Percentiles rank a stretch among this genome's conserved stretches.
phyloP scores from a whole-genome alignment of 2,329 filamentous ascomycete genomes.

The Aspergillus fumigatus region DNA sequence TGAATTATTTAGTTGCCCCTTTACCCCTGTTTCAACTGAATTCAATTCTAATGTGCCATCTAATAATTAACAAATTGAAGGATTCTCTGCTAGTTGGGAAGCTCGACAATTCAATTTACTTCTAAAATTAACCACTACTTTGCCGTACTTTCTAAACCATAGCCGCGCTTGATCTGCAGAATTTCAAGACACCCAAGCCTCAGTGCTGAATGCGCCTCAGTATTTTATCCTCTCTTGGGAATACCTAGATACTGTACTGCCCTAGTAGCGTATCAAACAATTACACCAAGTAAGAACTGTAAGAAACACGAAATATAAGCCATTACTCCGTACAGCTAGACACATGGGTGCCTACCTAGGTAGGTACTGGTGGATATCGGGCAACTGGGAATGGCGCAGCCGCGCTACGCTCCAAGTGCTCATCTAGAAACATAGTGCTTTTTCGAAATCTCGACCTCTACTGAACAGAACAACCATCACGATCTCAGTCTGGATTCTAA shows the following conservation, averaged over 20 bases:
- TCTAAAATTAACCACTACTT: not conserved
- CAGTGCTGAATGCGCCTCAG: not conserved
- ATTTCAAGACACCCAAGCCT: not conserved
- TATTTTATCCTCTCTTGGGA: not conserved
- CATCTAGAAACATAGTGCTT: too few species aligned
- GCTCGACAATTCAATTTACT: not conserved
- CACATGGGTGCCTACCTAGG: not conserved
- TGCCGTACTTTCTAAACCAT: not conserved
- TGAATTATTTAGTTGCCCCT: not conserved
- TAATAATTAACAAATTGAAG: not conserved
- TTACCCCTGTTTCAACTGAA: not conserved
- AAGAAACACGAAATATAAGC: not conserved
- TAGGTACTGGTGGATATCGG: too few species aligned
- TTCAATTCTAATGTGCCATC: not conserved
- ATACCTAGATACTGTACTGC: too few species aligned
- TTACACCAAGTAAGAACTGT: not conserved
- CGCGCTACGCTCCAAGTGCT: not conserved
- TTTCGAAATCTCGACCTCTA: too few species aligned
- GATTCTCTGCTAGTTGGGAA: not conserved
- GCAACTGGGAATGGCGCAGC: not conserved
- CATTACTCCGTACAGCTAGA: too few species aligned
- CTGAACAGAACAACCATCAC: too few species aligned
- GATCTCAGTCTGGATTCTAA: too few species aligned
- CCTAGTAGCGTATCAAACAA: not conserved
- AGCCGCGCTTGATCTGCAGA: not conserved